These are phyloP conservation scores for Viola odorata DNA, from an alignment of 345 rosid genomes.

Conservation along the genomic window DNA sequence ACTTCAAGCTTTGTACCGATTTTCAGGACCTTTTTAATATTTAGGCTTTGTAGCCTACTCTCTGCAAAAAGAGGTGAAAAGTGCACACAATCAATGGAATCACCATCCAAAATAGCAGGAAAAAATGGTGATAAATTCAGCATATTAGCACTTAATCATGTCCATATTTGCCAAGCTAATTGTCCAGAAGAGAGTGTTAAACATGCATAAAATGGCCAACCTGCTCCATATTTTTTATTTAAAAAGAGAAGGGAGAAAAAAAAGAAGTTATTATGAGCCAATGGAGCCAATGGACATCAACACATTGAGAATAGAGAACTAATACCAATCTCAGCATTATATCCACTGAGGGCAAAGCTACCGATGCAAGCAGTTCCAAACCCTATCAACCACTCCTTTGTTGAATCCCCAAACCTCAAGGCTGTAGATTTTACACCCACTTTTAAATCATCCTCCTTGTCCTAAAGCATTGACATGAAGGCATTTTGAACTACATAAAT, in stretches of 20 bases:
- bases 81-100: too few species aligned
- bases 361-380: conserved; percentile 70
- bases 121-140: too few species aligned
- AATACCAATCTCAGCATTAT: conserved; percentile 71
- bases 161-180: conserved; percentile 81
- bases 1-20: too few species aligned
- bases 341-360: conserved; percentile 69
- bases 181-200: conserved; percentile 76
- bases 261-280: conserved; percentile 6
- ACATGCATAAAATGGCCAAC: conserved; percentile 72
- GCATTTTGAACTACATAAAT: too few species aligned
- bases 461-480: too few species aligned
- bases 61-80: too few species aligned
- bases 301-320: conserved; percentile 1
- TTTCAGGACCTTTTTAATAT: too few species aligned
- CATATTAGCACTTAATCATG: too few species aligned
- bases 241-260: not conserved
- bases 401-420: conserved; percentile 78
- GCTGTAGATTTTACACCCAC: conserved; percentile 97
- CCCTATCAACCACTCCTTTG: conserved; percentile 71
- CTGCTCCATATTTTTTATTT: conserved; percentile 30
- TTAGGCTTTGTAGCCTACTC: too few species aligned
- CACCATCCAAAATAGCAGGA: too few species aligned
- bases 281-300: not conserved
- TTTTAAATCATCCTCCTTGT: conserved; percentile 86